Conservation (phyloP, 2,329 filamentous ascomycete species). For the Colletotrichum eleusines region DNA sequence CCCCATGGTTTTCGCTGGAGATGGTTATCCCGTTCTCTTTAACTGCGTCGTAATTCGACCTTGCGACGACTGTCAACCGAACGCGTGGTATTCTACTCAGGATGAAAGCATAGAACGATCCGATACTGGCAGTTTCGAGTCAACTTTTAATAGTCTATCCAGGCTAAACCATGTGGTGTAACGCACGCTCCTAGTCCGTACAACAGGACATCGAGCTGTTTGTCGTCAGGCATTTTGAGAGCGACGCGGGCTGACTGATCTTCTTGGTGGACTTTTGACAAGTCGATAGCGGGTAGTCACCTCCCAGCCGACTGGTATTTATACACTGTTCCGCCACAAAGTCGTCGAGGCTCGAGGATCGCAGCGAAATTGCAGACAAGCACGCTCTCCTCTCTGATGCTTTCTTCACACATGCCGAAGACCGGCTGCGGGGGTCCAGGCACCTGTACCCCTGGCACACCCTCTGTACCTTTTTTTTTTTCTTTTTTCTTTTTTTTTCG, state of each 20-base stretch:
- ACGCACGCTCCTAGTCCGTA: slow-evolving; percentile 68
- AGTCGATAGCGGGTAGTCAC: neutral
- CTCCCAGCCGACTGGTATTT: slow-evolving; percentile 22
- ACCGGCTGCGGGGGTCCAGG: neutral
- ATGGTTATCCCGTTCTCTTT: slow-evolving; percentile 64
- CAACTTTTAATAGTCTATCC: neutral
- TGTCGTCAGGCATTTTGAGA: slow-evolving; percentile 42
- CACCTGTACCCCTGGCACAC: slow-evolving; percentile 12
- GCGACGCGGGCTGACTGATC: neutral
- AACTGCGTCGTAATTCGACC: slow-evolving; percentile 70
- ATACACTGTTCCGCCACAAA: neutral
- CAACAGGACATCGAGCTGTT: slow-evolving; percentile 54
- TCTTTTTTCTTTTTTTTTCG: too few species aligned
- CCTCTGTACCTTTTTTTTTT: neutral
- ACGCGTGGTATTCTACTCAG: slow-evolving; percentile 57
- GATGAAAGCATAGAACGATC: slow-evolving; percentile 69
- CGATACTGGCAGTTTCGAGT: slow-evolving; percentile 56
- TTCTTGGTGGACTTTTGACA: neutral
- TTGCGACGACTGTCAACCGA: slow-evolving; percentile 69
- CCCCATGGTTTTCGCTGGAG: slow-evolving; percentile 66
- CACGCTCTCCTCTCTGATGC: neutral
- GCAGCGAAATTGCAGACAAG: neutral
- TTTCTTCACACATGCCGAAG: neutral
- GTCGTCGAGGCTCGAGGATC: neutral
- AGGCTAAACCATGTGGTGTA: neutral